These are phyloP conservation scores for Cladosporium cucumerinum DNA, from an alignment of 2,329 filamentous ascomycete genomes.

Conservation along the genomic window DNA sequence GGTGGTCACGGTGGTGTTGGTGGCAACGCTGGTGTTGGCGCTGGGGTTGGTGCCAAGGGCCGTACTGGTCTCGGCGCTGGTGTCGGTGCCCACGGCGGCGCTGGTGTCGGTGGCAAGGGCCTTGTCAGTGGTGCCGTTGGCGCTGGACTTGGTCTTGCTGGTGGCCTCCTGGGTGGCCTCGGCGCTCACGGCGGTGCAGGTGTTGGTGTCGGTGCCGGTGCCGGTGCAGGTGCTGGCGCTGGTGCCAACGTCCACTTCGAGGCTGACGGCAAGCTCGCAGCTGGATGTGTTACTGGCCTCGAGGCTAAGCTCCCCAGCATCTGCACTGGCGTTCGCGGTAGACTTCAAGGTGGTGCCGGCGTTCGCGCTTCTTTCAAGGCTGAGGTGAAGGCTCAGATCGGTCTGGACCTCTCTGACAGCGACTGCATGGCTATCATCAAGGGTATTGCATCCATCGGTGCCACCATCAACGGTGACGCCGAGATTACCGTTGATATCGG, in stretches of 20 bases:
- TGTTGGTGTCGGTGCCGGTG: neutral
- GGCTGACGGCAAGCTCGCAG: neutral
- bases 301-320: slow-evolving; percentile 10
- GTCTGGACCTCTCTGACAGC: slow-evolving; percentile 6
- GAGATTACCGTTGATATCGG: neutral
- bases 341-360: slow-evolving; percentile 5
- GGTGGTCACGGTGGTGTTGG: neutral
- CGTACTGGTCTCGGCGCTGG: neutral
- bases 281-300: neutral
- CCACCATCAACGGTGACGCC: slow-evolving; percentile 1
- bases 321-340: slow-evolving; percentile 11
- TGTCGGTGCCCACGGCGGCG: neutral
- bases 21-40: neutral
- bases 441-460: slow-evolving; percentile 15
- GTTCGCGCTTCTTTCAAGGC: slow-evolving; percentile 9
- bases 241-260: neutral
- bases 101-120: neutral
- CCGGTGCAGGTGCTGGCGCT: neutral
- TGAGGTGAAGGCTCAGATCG: slow-evolving; percentile 9
- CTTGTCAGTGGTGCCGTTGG: neutral
- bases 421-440: slow-evolving; percentile 8
- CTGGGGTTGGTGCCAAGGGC: neutral
- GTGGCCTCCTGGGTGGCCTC: slow-evolving; percentile 4
- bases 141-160: neutral
- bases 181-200: neutral